phyloP scores from a whole-genome alignment of 75 land plant species.

The Isoetes taiwanensis region DNA sequence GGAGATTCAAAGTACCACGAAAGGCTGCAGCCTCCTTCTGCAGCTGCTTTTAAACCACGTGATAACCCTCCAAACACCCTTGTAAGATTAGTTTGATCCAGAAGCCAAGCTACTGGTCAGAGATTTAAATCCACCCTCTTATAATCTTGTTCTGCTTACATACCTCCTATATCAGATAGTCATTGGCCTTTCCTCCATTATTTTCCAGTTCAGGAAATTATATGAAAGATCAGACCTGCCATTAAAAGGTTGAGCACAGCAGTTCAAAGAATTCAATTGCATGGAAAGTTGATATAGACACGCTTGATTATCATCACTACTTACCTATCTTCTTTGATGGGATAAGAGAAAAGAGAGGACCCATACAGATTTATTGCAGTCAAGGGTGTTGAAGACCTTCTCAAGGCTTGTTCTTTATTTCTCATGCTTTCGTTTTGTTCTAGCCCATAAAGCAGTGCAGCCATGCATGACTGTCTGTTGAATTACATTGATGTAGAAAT shows the following conservation, averaged over 20 bases:
- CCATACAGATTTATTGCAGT: slow-evolving; percentile 31
- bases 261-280: slow-evolving; percentile 13
- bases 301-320: slow-evolving; percentile 31
- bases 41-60: slow-evolving; percentile 25
- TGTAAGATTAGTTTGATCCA: background rate
- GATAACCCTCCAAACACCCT: slow-evolving; percentile 33
- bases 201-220: slow-evolving; percentile 24
- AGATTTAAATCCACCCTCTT: background rate
- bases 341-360: slow-evolving; percentile 27
- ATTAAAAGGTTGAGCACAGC: slow-evolving; percentile 17
- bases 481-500: no score
- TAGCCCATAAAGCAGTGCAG: no score
- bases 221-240: slow-evolving; percentile 34
- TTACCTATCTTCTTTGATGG: slow-evolving; percentile 36
- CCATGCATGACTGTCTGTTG: no score
- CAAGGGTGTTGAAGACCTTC: slow-evolving; percentile 30
- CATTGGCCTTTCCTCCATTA: background rate
- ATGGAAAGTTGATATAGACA: slow-evolving; percentile 27
- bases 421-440: no score
- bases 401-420: no score
- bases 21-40: slow-evolving; percentile 18
- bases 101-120: background rate
- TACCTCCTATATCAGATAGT: background rate
- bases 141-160: background rate
- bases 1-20: slow-evolving; percentile 12